phyloP scores from a whole-genome alignment of 345 rosid genomes.

The Hevea brasiliensis region DNA sequence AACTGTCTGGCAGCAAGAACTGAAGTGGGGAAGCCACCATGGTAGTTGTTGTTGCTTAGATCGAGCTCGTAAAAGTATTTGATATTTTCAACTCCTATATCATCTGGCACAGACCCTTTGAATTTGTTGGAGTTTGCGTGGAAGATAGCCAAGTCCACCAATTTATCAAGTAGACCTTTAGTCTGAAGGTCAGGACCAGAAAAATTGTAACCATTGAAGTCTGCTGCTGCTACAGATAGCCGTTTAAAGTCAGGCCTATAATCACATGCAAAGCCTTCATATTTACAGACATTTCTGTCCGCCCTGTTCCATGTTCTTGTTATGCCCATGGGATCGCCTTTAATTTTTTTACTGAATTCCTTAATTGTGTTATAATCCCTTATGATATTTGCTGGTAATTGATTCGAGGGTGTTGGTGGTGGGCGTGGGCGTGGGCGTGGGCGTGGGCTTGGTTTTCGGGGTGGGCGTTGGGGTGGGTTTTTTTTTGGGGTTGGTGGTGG shows the following conservation, averaged over 20 bases:
- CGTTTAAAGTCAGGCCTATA: slow-evolving; percentile 10
- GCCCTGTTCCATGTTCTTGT: slow-evolving; percentile 22
- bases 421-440: too few species aligned
- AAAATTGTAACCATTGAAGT: slow-evolving; percentile 43
- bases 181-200: slow-evolving; percentile 22
- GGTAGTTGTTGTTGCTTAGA: slow-evolving; percentile 49
- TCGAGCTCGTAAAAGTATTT: slow-evolving; percentile 52
- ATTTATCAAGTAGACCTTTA: slow-evolving; percentile 22
- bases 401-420: too few species aligned
- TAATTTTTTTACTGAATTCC: slow-evolving; percentile 25
- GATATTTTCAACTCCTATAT: neutral
- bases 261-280: slow-evolving; percentile 43
- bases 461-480: too few species aligned
- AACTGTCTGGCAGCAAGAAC: slow-evolving; percentile 28
- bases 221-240: slow-evolving; percentile 35
- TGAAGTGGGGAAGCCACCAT: slow-evolving; percentile 35
- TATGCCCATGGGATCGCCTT: neutral
- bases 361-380: slow-evolving; percentile 26
- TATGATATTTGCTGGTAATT: neutral
- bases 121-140: slow-evolving; percentile 54
- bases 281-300: slow-evolving; percentile 20
- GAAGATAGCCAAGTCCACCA: slow-evolving; percentile 47
- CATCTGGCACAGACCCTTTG: slow-evolving; percentile 19
- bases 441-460: too few species aligned
- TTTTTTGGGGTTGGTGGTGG: too few species aligned